Evolutionary conservation across 768 basidiomycete species (phyloP), one percentile per base, ranked within the genome.

Genomic region (Podaxis pistillaris): DNA sequence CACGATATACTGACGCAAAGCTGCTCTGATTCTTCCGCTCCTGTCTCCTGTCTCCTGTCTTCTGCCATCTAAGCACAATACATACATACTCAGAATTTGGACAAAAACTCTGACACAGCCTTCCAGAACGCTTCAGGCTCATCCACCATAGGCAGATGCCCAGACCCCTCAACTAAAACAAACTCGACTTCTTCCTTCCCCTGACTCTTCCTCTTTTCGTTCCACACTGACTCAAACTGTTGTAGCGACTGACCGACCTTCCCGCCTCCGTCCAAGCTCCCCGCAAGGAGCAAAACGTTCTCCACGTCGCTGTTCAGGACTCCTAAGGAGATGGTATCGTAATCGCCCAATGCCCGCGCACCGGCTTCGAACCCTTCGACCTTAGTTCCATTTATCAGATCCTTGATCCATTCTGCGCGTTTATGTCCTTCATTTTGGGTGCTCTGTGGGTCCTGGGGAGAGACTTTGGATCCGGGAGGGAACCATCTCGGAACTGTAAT

Each of bases 81-180:
- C 44, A 37, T 17, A 12, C 19, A 37, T 4, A 12, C 30, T 54
- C 19, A 61, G 49, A 62, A 22, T 30, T 12, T 37, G 2, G 3
- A 8, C 54, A 62, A 56, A 50, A 62, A 62, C 19, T 22, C 47
- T 24, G 53, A 41, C 13, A 81, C 66, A 37, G 70, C 68, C 12
- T 72, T 68, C 69, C 74, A 78, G 61, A 79, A 84, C 22, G 60
- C 60, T 64, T 78, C 76, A 2, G 81, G 79, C 56, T 75, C 74
- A 66, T 85, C 83, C 4, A 84, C 71, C 82, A 85, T 83, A 0
- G 83, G 83, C 6, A 85, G 66, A 72, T 85, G 82, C 0, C 83
- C 83, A 0, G 80, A 72, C 6, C 69, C 69, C 17, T 69, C 71
- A 7, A 85, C 73, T 38, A 72, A 73, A 19, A 67, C 70, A 63